A percentile compares a stretch with the other conserved stretches of the same genome.
These are phyloP conservation scores for Metschnikowia shivogae DNA, from an alignment of 805 yeast genomes.

Conservation along the genomic window DNA sequence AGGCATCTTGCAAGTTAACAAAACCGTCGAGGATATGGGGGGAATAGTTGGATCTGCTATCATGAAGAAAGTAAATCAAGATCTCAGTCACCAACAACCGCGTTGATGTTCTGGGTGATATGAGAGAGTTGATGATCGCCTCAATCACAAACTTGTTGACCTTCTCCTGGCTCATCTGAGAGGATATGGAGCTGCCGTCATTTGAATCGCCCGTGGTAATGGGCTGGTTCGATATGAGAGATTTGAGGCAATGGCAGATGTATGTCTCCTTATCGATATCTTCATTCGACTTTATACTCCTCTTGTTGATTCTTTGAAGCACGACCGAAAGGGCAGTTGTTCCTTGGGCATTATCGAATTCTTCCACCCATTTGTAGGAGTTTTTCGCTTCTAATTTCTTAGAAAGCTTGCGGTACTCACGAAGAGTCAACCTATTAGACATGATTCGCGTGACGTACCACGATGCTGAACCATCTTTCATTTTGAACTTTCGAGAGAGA, in stretches of 20 bases:
- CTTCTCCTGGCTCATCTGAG: conserved; percentile 6
- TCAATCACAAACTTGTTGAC: conserved; percentile 32
- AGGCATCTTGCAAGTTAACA: conserved; percentile 29
- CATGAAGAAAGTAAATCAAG: conserved; percentile 31
- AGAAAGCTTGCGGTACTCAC: conserved; percentile 33
- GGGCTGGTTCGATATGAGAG: conserved; percentile 22
- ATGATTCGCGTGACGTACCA: conserved; percentile 39
- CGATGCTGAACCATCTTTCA: conserved; percentile 37
- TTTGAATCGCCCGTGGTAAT: conserved; percentile 6
- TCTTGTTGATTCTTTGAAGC: conserved; percentile 35
- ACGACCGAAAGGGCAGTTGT: conserved; percentile 40
- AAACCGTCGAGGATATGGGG: conserved; percentile 30
- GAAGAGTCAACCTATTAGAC: conserved; percentile 28
- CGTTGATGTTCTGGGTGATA: conserved; percentile 39
- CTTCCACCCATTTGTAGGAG: conserved; percentile 26
- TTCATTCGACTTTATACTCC: conserved; percentile 42
- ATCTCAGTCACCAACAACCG: conserved; percentile 40
- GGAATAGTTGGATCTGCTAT: conserved; percentile 18
- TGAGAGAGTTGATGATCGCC: conserved; percentile 34
- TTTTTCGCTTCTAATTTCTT: conserved; percentile 28
- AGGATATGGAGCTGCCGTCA: conserved; percentile 7
- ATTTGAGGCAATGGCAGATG: conserved; percentile 37
- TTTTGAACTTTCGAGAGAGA: conserved; percentile 20
- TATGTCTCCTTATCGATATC: conserved; percentile 39
- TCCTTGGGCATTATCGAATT: conserved; percentile 39